Evolutionary conservation across 2,329 filamentous ascomycete genomes (phyloP), one percentile per base, ranked within the genome.

Genomic region (Talaromyces verruculosus): DNA sequence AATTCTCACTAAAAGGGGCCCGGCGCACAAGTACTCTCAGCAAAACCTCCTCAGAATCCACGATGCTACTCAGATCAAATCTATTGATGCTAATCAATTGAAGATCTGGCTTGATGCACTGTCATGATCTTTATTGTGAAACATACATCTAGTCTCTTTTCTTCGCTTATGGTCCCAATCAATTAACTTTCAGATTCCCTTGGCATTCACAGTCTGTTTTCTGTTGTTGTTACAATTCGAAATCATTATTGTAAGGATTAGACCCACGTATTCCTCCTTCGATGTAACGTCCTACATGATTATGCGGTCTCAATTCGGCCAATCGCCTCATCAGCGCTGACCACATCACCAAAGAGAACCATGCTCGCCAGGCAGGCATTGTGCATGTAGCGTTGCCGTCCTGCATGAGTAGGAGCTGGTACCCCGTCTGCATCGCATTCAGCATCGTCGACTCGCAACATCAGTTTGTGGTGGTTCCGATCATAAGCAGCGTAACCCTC

Each of bases 41-140:
- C 22, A 47, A 5, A 58, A 64, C 33, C 2, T 58, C 1, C 15
- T 57, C 4, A 22, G 25, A 17, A 30, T 57, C 11, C 28, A 19
- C 1, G 4, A 33, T 19, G 53, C 19, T 10, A 6, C 30, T 58
- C 47, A 45, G 3, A 64, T 64, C 17, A 58, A 39, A 11, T 17
- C 62, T 4, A 30, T 64, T 22, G 62, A 58, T 5, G 11, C 19
- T 2, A 33, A 30, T 30, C 62, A 64, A n/a, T n/a, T 64, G 22
- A 10, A 33, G 35, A 30, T 19, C 17, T 64, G 62, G 51, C 51
- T 64, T 64, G 62, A 28, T 30, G 62, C 62, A 30, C 30, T 64
- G 15, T 10, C 11, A 11, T 63, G 43, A 53, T 53, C 17, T 51
- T 25, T 8, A n/a, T 15, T 3, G 4, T n/a, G 25, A 5, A 30